Base-by-base conservation (phyloP, 2,329 filamentous ascomycete genomes). In the Phialemoniopsis sp. region DNA sequence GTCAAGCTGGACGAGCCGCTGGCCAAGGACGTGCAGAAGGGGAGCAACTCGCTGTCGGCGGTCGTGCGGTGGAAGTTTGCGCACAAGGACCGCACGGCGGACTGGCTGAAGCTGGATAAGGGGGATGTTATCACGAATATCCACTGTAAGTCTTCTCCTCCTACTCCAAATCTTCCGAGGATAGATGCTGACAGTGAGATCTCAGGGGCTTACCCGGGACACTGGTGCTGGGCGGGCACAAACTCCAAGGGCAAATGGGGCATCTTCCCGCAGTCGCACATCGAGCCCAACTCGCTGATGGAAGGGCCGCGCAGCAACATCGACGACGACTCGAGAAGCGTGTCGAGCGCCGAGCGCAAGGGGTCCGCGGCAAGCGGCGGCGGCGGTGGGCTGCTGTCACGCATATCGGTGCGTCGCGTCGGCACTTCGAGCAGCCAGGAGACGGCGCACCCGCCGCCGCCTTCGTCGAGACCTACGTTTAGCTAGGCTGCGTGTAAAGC, bases 51-150 rank as follows among this genome's bases (percentile, higher is more conserved):
- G n/a, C 54, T 75, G 21, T 62, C 64, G 32, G 75, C 69, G 4
- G 65, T 69, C 14, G 63, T 67, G 5, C 62, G 65, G 39, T 79
- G 75, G 75, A 76, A 66, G 50, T 77, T 75, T 34, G 39, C 39
- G 5, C 56, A 68, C n/a, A 63, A 60, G 33, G 49, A 53, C 16
- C 35, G 37, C 4, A 49, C 53, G 29, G 62, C 59, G 10, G 53
- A 50, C n/a, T 78, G 75, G 74, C 60, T 80, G 14, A 70, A 64
- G 49, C 73, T 87, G 48, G 77, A 82, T 33, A 81, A 80, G 53
- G 77, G 76, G 16, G 82, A 87, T 41, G 65, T 70, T 3, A 82
- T 85, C 14, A 80, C 72, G 48, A 87, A 81, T 58, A 87, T 78
- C 26, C 62, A 60, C 39, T 78, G 72, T 76, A 52, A 64, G 72